A percentile compares a stretch with the other conserved stretches of the same genome.
Conservation (phyloP, 1,284 basidiomycete genomes). For the Apiotrichum laibachii region DNA sequence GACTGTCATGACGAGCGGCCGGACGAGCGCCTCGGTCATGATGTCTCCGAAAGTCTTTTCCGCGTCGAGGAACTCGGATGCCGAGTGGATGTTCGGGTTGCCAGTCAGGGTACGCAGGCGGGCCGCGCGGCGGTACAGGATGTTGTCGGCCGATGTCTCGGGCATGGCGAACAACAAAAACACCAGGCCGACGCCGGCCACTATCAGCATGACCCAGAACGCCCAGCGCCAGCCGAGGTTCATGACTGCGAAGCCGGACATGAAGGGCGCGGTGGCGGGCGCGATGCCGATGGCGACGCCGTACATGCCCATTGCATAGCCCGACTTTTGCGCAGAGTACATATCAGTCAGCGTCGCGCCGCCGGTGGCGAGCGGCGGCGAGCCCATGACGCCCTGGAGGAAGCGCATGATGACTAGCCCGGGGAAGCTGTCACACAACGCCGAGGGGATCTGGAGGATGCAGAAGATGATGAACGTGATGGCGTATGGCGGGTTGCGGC, state of each 20-base stretch:
- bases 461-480: conserved; percentile 44
- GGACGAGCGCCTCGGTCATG: conserved; percentile 38
- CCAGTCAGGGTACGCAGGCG: conserved; percentile 54
- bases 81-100: conserved; percentile 47
- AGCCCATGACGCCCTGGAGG: conserved; percentile 21
- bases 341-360: conserved; percentile 70
- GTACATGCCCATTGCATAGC: conserved; percentile 65
- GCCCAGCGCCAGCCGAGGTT: conserved; percentile 51
- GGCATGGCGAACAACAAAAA: conserved; percentile 60
- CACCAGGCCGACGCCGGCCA: conserved; percentile 43
- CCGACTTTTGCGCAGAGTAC: conserved; percentile 62
- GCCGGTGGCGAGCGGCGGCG: conserved; percentile 33
- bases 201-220: conserved; percentile 42
- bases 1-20: conserved; percentile 43
- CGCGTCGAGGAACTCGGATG: conserved; percentile 33
- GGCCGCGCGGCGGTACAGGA: conserved; percentile 62
- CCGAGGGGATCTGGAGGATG: conserved; percentile 44
- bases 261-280: conserved; percentile 54
- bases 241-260: conserved; percentile 52
- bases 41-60: conserved; percentile 30
- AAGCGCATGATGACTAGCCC: conserved; percentile 46
- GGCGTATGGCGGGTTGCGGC: conserved; percentile 43
- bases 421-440: conserved; percentile 41
- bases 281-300: conserved; percentile 49
- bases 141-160: conserved; percentile 65